Evolutionary conservation across 1,139 yeast genomes (phyloP).

Genomic region (Scheffersomyces titani): DNA sequence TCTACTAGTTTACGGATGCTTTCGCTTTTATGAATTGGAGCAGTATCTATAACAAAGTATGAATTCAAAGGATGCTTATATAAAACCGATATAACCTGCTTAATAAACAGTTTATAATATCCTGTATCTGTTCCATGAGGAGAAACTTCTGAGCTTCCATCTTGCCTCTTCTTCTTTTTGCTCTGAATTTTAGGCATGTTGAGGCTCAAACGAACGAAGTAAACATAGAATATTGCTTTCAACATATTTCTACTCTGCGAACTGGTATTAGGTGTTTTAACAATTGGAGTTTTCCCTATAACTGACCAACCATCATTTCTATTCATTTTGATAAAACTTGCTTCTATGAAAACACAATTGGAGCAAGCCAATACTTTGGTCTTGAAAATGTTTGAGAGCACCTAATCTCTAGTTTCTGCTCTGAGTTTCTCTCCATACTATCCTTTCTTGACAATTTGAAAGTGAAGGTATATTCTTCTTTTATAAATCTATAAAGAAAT

Average conservation of each 20-base stretch:
- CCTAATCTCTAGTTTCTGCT: not conserved
- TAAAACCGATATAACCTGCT: not conserved
- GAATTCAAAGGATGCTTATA: not conserved
- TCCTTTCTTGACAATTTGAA: conserved; percentile 4
- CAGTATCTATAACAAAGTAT: no score
- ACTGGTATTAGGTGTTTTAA: conserved; percentile 3
- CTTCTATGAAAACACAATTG: conserved; percentile 6
- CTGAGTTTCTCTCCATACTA: conserved; percentile 1
- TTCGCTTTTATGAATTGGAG: no score
- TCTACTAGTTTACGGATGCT: no score
- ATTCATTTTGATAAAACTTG: conserved; percentile 3
- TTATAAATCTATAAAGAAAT: conserved; percentile 1
- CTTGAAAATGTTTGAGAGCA: not conserved
- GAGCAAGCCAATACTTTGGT: not conserved
- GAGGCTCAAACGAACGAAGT: conserved; percentile 3
- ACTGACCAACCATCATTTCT: conserved; percentile 2
- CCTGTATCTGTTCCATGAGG: no score
- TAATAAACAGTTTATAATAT: not conserved
- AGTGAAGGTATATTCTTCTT: conserved; percentile 1
- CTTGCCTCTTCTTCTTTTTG: not conserved
- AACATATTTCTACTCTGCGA: not conserved
- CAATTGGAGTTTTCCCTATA: conserved; percentile 3
- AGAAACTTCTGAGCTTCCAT: not conserved
- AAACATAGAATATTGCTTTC: not conserved
- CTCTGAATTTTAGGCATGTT: conserved; percentile 1